Conservation (phyloP, 352 stramenopile species). For the Globisporangium recalcitrans region DNA sequence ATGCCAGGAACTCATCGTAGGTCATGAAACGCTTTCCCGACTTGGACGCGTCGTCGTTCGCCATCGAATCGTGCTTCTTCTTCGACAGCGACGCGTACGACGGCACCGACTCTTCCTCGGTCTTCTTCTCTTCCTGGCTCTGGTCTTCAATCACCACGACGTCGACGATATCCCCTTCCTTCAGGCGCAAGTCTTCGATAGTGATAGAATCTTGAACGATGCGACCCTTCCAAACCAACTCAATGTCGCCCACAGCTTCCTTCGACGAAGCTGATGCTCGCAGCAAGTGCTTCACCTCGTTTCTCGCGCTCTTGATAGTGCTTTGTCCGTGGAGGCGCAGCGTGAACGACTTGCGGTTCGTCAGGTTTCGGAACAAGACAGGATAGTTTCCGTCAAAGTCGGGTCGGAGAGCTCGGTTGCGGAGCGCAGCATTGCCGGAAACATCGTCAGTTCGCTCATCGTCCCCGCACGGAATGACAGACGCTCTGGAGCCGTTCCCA, state of each 20-base stretch:
- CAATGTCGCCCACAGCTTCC: slow-evolving; percentile 41
- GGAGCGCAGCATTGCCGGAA: slow-evolving; percentile 17
- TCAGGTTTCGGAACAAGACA: slow-evolving; percentile 58
- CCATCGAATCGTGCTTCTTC: slow-evolving; percentile 36
- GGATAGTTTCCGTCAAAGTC: slow-evolving; percentile 54
- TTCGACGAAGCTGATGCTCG: slow-evolving; percentile 33
- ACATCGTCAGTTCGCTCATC: slow-evolving; percentile 34
- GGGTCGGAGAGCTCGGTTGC: slow-evolving; percentile 29
- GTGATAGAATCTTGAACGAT: slow-evolving; percentile 41
- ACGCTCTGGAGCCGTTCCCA: slow-evolving; percentile 30
- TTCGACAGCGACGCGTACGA: slow-evolving; percentile 20
- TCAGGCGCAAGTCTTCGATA: slow-evolving; percentile 51
- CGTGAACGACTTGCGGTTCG: slow-evolving; percentile 67
- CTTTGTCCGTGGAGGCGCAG: slow-evolving; percentile 43
- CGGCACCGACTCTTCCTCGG: slow-evolving; percentile 18
- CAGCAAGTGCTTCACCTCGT: slow-evolving; percentile 57
- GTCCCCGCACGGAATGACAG: slow-evolving; percentile 52
- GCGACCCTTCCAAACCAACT: slow-evolving; percentile 56
- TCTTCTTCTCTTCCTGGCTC: slow-evolving; percentile 25
- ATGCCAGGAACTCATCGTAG: slow-evolving; percentile 75
- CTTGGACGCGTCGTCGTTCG: slow-evolving; percentile 18
- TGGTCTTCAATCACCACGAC: slow-evolving; percentile 68
- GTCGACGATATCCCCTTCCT: slow-evolving; percentile 59
- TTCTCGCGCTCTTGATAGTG: slow-evolving; percentile 49
- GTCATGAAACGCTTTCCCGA: slow-evolving; percentile 67